Conservation (phyloP, 2,329 filamentous ascomycete genomes). For the Ambrosiella xylebori region DNA sequence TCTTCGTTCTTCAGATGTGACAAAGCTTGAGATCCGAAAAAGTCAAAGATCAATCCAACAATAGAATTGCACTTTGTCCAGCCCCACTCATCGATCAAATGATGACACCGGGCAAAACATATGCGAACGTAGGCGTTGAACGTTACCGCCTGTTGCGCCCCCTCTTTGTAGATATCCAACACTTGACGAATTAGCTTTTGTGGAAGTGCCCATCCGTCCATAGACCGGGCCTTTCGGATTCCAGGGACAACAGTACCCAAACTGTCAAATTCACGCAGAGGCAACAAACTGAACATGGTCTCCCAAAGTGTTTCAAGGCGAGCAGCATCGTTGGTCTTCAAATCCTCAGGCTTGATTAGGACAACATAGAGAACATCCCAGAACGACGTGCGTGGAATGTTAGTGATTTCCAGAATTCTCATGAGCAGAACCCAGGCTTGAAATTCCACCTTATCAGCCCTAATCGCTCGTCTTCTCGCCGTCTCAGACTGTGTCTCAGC, state of each 20-base stretch:
- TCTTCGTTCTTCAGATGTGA: slow-evolving; percentile 49
- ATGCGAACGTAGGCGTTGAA: slow-evolving; percentile 50
- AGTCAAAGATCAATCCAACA: slow-evolving; percentile 47
- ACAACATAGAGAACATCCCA: slow-evolving; percentile 39
- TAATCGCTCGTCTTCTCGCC: slow-evolving; percentile 34
- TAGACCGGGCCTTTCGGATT: slow-evolving; percentile 17
- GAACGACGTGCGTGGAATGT: slow-evolving; percentile 36
- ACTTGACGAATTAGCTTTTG: slow-evolving; percentile 39
- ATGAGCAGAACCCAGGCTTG: slow-evolving; percentile 44
- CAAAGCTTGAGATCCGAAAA: slow-evolving; percentile 45
- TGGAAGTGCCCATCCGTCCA: slow-evolving; percentile 43
- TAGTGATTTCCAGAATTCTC: slow-evolving; percentile 31
- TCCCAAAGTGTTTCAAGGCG: slow-evolving; percentile 40
- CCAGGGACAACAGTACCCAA: slow-evolving; percentile 29
- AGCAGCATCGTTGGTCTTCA: slow-evolving; percentile 23
- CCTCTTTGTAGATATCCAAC: slow-evolving; percentile 40
- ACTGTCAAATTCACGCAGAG: slow-evolving; percentile 41
- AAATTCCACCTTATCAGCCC: slow-evolving; percentile 25
- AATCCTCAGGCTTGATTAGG: slow-evolving; percentile 22
- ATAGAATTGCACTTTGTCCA: slow-evolving; percentile 42
- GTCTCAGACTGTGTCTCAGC: slow-evolving; percentile 28
- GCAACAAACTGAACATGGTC: slow-evolving; percentile 41
- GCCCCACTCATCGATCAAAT: slow-evolving; percentile 46
- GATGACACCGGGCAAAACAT: slow-evolving; percentile 42
- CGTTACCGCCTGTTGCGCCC: slow-evolving; percentile 36